These are phyloP conservation scores for Boletus rubropictus DNA, from an alignment of 768 basidiomycete species.

Conservation along the genomic window DNA sequence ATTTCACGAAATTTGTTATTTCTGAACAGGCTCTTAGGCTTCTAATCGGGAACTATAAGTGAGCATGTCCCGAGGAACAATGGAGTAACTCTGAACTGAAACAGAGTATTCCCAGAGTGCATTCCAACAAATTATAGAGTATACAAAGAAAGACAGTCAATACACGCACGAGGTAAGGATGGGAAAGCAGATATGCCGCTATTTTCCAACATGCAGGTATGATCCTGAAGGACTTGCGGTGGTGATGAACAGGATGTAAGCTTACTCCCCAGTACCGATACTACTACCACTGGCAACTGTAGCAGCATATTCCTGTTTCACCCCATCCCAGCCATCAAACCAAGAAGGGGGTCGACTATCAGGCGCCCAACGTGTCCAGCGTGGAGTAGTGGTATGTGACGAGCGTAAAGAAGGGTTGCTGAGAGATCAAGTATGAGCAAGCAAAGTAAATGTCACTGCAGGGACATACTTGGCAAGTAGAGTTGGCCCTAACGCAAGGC, in stretches of 20 bases:
- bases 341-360: constrained; percentile 33
- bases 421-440: constrained; percentile 1
- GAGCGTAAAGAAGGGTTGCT: constrained; percentile 26
- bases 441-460: not conserved
- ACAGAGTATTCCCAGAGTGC: too few species aligned
- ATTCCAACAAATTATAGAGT: too few species aligned
- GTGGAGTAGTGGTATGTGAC: constrained; percentile 9
- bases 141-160: too few species aligned
- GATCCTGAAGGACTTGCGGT: not conserved
- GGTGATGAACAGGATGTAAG: not conserved
- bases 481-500: constrained; percentile 60
- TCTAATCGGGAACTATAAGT: too few species aligned
- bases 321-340: constrained; percentile 38
- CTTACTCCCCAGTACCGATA: constrained; percentile 23
- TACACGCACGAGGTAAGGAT: too few species aligned
- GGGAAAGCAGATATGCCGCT: too few species aligned
- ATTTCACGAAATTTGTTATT: too few species aligned
- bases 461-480: constrained; percentile 47
- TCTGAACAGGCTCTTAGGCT: too few species aligned
- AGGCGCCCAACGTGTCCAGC: constrained; percentile 24
- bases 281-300: constrained; percentile 36
- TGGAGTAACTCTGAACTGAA: too few species aligned
- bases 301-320: constrained; percentile 41
- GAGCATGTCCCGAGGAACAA: too few species aligned
- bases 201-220: not conserved